A percentile compares a stretch with the other conserved stretches of the same genome.
Evolutionary conservation across 192 early-diverging fungal genomes (phyloP).

Genomic region (Podila verticillata): DNA sequence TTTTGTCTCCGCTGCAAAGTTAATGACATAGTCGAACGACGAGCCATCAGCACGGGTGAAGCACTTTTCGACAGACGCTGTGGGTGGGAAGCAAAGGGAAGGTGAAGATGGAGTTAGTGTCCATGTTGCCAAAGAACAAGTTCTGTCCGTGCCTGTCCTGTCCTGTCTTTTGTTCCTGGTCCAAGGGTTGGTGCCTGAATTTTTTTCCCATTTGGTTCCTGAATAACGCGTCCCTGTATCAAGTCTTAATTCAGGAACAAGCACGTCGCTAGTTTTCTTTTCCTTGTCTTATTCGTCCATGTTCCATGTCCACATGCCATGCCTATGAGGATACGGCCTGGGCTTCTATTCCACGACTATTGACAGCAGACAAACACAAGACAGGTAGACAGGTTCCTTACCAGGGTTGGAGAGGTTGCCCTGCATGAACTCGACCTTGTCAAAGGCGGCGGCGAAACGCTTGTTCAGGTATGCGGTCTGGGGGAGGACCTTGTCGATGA

Average conservation of each 20-base stretch:
- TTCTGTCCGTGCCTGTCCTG: too few relatives aligned
- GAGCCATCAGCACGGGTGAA: conserved; percentile 75
- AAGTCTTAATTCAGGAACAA: too few relatives aligned
- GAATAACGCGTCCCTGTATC: too few relatives aligned
- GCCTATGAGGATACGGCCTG: too few relatives aligned
- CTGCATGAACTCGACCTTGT: conserved; percentile 81
- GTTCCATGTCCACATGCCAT: too few relatives aligned
- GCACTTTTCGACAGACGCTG: conserved; percentile 77
- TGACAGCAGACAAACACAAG: neutral
- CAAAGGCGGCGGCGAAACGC: conserved; percentile 70
- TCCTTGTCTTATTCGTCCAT: too few relatives aligned
- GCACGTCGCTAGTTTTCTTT: too few relatives aligned
- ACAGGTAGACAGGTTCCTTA: conserved; percentile 28
- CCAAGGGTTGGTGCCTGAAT: too few relatives aligned
- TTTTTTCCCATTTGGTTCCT: too few relatives aligned
- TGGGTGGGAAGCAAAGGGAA: neutral
- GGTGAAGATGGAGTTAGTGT: neutral
- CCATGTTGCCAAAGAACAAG: neutral
- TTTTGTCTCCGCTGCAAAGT: conserved; percentile 94
- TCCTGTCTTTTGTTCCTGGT: too few relatives aligned
- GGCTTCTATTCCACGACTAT: too few relatives aligned
- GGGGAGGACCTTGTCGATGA: conserved; percentile 85
- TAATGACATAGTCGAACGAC: conserved; percentile 92
- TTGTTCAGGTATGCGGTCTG: conserved; percentile 80
- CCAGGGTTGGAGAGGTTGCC: conserved; percentile 79